Evolutionary conservation across 169 alveolate species (phyloP), one percentile per base, ranked within the genome.

Genomic region (Neospora caninum): DNA sequence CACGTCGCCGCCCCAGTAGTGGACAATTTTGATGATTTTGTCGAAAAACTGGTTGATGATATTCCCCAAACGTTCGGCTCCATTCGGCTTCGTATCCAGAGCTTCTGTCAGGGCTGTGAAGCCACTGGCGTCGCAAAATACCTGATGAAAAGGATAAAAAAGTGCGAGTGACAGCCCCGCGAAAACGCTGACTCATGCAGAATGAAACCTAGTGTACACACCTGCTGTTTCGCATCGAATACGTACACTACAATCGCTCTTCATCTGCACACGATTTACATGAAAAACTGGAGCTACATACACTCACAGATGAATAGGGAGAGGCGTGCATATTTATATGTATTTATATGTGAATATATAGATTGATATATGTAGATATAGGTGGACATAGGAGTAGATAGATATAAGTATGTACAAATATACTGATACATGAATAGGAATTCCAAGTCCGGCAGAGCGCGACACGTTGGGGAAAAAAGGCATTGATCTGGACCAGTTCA

Each of bases 1-100:
- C 53, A 97, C 95, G 88, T 97, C 98, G 0, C 98, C 98, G 27
- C 98, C 98, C 97, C 97, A 96, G 86, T 89, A 94, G 82, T 95
- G 96, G 27, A 96, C 96, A 54, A 95, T 95, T 80, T 96, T 95
- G 36, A 96, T 96, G 39, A 96, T 82, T 80, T 93, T 94, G 87
- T 97, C 95, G 82, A 96, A 96, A 82, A 96, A 96, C 89, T 94
- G 91, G 84, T 96, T 96, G 82, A 96, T 95, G 39, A 84, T 58
- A 36, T 96, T 95, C 69, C 97, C 97, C 80, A 96, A 93, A 2
- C 96, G 93, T 83, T 96, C 98, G 53, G 97, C 98, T 1, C 98
- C 98, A 91, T 96, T 96, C 31, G 97, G 96, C 78, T 96, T 95
- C 84, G 94, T 93, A 43, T 94, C 96, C 38, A 96, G 94, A 39